These are phyloP conservation scores for Coemansia sp. DNA, from an alignment of 192 early-diverging fungal genomes.

Conservation along the genomic window DNA sequence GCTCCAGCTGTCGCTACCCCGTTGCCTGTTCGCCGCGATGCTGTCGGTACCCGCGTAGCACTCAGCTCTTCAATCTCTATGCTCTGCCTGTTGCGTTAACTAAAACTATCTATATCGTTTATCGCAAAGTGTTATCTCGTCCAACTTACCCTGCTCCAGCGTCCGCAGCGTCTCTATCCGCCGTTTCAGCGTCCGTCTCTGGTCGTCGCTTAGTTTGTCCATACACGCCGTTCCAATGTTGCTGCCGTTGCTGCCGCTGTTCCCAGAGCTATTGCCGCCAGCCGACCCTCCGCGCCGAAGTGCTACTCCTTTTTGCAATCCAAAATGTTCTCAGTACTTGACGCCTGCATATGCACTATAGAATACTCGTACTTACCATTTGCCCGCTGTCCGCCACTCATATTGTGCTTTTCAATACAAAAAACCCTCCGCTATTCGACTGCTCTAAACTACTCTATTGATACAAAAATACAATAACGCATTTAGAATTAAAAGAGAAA, in stretches of 20 bases:
- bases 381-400: constrained; percentile 22
- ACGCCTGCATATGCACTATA: not conserved
- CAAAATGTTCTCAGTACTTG: not conserved
- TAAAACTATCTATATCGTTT: not conserved
- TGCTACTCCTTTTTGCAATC: constrained; percentile 8
- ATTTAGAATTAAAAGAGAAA: too few relatives aligned
- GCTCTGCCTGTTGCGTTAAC: not conserved
- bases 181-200: constrained; percentile 43
- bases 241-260: constrained; percentile 11
- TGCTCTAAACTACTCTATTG: not conserved
- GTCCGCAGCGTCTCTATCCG: constrained; percentile 36
- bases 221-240: constrained; percentile 10
- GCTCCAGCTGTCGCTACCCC: constrained; percentile 23
- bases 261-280: constrained; percentile 15
- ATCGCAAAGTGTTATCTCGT: not conserved
- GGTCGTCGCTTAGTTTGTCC: constrained; percentile 45
- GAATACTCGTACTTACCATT: constrained; percentile 23
- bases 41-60: constrained; percentile 23
- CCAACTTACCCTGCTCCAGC: constrained; percentile 41
- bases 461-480: not conserved
- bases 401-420: not conserved
- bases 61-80: constrained; percentile 42
- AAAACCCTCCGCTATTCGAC: not conserved
- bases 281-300: constrained; percentile 28
- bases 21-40: constrained; percentile 17